Percentiles rank a stretch among this genome's conserved stretches.
Conservation (phyloP, 768 basidiomycete species). For the Pisolithus sp. region DNA sequence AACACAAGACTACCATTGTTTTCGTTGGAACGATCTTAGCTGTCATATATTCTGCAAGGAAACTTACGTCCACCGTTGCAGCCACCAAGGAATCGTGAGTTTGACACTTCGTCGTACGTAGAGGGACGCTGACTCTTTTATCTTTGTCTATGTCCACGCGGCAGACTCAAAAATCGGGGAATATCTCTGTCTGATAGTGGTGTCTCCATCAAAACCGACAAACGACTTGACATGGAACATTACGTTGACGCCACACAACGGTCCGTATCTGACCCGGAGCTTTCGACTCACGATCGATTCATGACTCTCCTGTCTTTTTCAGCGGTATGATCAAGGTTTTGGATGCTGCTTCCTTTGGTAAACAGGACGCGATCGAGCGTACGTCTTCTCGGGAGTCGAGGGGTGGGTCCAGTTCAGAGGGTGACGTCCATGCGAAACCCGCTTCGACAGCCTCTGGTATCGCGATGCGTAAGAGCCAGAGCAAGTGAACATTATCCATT, state of each 20-base stretch:
- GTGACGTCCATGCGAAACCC: not conserved
- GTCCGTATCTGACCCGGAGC: slow-evolving; percentile 27
- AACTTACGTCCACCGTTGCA: slow-evolving; percentile 37
- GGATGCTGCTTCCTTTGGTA: not conserved
- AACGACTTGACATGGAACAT: slow-evolving; percentile 51
- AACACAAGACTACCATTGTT: slow-evolving; percentile 42
- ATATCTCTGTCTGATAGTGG: slow-evolving; percentile 53
- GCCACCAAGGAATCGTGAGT: slow-evolving; percentile 54
- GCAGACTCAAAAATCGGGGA: slow-evolving; percentile 52
- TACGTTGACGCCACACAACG: slow-evolving; percentile 73
- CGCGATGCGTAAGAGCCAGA: not conserved
- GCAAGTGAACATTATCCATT: not conserved
- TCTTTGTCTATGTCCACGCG: not conserved
- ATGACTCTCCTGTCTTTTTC: not conserved
- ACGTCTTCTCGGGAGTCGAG: not conserved
- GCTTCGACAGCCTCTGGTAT: not conserved
- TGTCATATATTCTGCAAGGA: slow-evolving; percentile 31
- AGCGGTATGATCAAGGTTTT: slow-evolving; percentile 50
- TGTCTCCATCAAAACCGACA: slow-evolving; percentile 58
- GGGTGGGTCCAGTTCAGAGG: not conserved
- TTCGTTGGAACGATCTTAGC: slow-evolving; percentile 43
- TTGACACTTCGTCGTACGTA: not conserved
- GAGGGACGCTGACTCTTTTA: not conserved
- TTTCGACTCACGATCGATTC: not conserved
- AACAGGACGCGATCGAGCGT: not conserved